Conservation (phyloP, 2,329 filamentous ascomycete genomes). For the Aspergillus aculeatus region DNA sequence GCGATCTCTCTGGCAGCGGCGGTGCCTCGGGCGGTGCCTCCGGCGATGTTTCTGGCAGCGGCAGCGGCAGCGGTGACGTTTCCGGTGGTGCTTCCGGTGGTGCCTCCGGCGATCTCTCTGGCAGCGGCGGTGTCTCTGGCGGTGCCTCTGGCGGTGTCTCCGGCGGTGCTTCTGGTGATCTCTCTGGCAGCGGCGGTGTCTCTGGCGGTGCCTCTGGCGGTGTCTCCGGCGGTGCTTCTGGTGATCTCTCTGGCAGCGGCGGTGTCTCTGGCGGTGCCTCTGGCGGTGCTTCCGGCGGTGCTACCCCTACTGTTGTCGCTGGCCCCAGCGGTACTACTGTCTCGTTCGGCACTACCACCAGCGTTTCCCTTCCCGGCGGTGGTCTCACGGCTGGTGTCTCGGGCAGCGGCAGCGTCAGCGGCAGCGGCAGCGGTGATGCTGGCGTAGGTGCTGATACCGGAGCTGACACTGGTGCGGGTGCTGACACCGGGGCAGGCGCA, state of each 20-base stretch:
- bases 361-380: slow-evolving; percentile 1
- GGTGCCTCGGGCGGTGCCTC: background rate
- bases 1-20: background rate
- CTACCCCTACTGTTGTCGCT: background rate
- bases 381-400: slow-evolving; percentile 1
- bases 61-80: too few species aligned
- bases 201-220: background rate
- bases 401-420: background rate
- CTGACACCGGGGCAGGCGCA: background rate
- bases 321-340: slow-evolving; percentile 1
- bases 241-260: background rate
- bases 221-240: background rate
- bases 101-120: background rate
- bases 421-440: background rate
- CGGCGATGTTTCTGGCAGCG: background rate
- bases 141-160: background rate
- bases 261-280: background rate
- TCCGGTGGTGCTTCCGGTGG: background rate
- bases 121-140: background rate
- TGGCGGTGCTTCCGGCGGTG: background rate
- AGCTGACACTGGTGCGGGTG: slow-evolving; percentile 1
- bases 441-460: background rate
- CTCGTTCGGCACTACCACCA: slow-evolving; percentile 1
- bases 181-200: background rate
- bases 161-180: background rate